Evolutionary conservation across 225 moss, liverwort and hornwort species (phyloP).

Genomic region (Polytrichum commune): DNA sequence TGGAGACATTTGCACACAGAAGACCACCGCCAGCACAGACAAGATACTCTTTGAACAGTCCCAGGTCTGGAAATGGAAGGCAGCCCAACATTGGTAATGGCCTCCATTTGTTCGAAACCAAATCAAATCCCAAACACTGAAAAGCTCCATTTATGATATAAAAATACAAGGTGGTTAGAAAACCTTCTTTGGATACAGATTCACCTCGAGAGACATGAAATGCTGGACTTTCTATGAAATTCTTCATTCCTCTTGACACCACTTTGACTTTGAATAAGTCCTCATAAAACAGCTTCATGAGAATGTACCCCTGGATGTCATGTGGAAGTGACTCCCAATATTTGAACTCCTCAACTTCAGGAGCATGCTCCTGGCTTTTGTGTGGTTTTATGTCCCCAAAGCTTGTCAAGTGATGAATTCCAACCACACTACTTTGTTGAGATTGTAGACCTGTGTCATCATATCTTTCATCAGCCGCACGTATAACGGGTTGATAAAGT

Average conservation of each 20-base stretch:
- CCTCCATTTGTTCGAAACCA: slow-evolving; percentile 9
- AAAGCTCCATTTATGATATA: slow-evolving; percentile 1
- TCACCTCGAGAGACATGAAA: neutral
- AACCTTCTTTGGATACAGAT: neutral
- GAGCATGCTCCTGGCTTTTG: too few species aligned
- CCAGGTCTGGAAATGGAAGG: slow-evolving; percentile 14
- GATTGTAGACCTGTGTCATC: too few species aligned
- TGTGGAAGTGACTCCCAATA: neutral
- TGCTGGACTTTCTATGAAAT: neutral
- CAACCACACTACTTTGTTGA: too few species aligned
- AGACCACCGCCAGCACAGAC: slow-evolving; percentile 16
- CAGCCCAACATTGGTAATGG: neutral
- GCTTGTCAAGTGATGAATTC: too few species aligned
- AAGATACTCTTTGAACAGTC: slow-evolving; percentile 15
- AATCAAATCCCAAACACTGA: slow-evolving; percentile 16
- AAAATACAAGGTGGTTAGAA: neutral
- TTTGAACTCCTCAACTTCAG: too few species aligned
- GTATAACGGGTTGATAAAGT: too few species aligned
- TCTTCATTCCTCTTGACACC: neutral
- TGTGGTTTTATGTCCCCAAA: too few species aligned
- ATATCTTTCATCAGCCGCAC: too few species aligned
- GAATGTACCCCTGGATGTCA: neutral
- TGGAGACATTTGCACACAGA: slow-evolving; percentile 20
- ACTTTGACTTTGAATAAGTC: neutral
- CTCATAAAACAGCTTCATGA: neutral